Evolutionary conservation across 208 protist species (phyloP), one percentile per base, ranked within the genome.

Genomic region (Leishmania amazonensis): DNA sequence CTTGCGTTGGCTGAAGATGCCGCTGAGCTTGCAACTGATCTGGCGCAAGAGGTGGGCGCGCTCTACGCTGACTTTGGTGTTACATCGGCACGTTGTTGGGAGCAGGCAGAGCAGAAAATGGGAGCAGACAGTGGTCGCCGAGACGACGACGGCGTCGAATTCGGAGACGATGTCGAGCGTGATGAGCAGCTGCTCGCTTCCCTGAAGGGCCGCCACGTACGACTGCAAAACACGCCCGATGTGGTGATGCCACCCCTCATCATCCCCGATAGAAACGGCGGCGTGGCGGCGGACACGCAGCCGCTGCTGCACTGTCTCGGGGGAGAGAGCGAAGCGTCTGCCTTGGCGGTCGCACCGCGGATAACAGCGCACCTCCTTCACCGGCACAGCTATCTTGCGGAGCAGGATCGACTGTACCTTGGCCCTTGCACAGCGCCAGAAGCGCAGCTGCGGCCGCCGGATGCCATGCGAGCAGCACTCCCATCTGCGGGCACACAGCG

Each of bases 401-500:
- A 81, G 78, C 90, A 95, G 75, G 94, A 96, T 75, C 78, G 62
- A 7, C 78, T 91, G n/a, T 96, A 96, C 86, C 79, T 97, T 35
- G 64, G 83, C 4, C 74, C 78, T 5, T 89, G 85, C 35, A 89
- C 93, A 5, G 86, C 85, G 13, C 67, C 79, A n/a, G 89, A 89
- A 31, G 83, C 83, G 71, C 86, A 83, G 40, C 71, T 93, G 73
- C 82, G 81, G 21, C 62, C 42, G 1, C 67, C 75, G 40, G 15
- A 35, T 38, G 31, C 35, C 38, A 49, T 64, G 53, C 75, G 49
- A 40, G 38, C 75, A 53, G 53, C 57, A 49, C 8, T 57, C 53
- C 53, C 24, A 78, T n/a, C 15, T 47, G 57, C 70, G 45, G n/a
- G 28, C 45, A 17, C 75, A 78, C 54, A 51, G 53, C 75, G 3